Conservation (phyloP, 139 green algal genomes). For the Diplosphaera chodatii region DNA sequence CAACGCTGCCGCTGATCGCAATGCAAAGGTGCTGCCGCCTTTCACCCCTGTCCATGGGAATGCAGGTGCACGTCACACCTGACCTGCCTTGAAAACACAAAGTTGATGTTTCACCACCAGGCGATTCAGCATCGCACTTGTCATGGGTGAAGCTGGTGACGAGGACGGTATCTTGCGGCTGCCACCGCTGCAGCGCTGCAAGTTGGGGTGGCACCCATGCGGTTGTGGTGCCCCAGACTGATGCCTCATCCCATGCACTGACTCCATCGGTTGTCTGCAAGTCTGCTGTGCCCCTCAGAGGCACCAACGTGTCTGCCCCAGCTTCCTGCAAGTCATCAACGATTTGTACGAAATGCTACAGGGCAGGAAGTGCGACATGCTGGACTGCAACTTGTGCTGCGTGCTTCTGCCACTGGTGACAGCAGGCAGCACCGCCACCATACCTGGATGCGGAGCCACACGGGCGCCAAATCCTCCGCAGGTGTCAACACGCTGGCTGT, state of each 20-base stretch:
- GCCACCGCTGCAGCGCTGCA: background rate
- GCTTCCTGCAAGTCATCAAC: too few relatives aligned
- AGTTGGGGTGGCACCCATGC: background rate
- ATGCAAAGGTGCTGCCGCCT: background rate
- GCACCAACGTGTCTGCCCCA: too few relatives aligned
- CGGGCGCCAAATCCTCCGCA: background rate
- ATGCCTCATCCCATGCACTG: background rate
- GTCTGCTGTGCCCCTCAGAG: too few relatives aligned
- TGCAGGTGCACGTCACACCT: background rate
- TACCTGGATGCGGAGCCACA: slow-evolving; percentile 8
- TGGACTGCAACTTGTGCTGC: too few relatives aligned
- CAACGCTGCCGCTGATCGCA: background rate
- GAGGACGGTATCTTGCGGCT: background rate
- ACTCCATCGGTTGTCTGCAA: too few relatives aligned
- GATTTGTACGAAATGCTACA: too few relatives aligned
- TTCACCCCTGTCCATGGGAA: background rate
- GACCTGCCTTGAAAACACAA: too few relatives aligned
- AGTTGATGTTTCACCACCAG: too few relatives aligned
- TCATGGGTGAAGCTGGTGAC: background rate
- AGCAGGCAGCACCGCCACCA: too few relatives aligned
- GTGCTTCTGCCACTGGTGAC: too few relatives aligned
- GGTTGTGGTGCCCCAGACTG: background rate
- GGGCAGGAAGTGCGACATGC: too few relatives aligned
- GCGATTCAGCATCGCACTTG: background rate
- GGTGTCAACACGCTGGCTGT: background rate